Percentiles rank a stretch among this genome's conserved stretches.
These are phyloP conservation scores for Spizellomyces sp. DNA, from an alignment of 192 early-diverging fungal species.

Conservation along the genomic window DNA sequence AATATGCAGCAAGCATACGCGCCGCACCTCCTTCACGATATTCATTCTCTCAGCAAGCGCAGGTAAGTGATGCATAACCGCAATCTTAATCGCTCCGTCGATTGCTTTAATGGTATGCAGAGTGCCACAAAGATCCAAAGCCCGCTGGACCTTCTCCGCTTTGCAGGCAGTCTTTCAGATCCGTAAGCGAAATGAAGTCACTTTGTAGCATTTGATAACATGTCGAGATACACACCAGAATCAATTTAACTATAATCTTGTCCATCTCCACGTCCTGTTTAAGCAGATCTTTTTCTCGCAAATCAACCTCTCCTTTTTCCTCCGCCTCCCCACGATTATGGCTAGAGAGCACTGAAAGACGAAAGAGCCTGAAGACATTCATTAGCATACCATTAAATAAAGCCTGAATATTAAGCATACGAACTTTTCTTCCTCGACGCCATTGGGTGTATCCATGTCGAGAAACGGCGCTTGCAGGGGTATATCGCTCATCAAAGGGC, in stretches of 20 bases:
- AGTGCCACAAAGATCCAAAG: conserved; percentile 73
- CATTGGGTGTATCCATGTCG: conserved; percentile 44
- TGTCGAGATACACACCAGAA: conserved; percentile 57
- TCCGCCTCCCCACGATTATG: conserved; percentile 63
- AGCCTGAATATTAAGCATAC: conserved; percentile 10
- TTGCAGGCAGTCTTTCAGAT: conserved; percentile 65
- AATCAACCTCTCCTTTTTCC: conserved; percentile 32
- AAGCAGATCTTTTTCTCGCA: conserved; percentile 39
- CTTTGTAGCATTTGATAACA: background rate
- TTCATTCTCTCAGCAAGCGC: conserved; percentile 79
- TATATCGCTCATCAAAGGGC: conserved; percentile 69
- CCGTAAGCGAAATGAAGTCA: background rate
- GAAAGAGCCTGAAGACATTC: conserved; percentile 42
- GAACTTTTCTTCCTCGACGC: conserved; percentile 40
- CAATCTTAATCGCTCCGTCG: conserved; percentile 85
- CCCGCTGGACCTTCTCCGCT: conserved; percentile 72
- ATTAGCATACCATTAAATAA: background rate
- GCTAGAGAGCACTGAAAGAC: conserved; percentile 51
- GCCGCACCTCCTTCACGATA: conserved; percentile 50
- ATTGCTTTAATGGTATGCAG: conserved; percentile 67
- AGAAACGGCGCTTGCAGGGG: conserved; percentile 69
- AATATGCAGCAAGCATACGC: too few relatives aligned
- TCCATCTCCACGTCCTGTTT: conserved; percentile 75
- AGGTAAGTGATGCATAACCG: conserved; percentile 63
- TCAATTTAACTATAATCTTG: conserved; percentile 73